Evolutionary conservation across 257 asterid species (phyloP).

Genomic region (Rauvolfia tetraphylla): DNA sequence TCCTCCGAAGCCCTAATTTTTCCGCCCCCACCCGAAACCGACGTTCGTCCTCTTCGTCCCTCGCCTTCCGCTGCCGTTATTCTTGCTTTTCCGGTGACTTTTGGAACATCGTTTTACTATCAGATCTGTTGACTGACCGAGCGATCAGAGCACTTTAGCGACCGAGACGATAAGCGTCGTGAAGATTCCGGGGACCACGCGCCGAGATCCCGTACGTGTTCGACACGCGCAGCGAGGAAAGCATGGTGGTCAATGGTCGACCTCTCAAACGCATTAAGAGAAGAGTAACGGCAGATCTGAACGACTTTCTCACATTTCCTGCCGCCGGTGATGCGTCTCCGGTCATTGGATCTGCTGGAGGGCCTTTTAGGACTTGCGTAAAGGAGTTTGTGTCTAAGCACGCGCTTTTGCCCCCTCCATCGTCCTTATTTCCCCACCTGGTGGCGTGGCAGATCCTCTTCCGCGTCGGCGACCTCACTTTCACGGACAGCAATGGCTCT

Average conservation of each 20-base stretch:
- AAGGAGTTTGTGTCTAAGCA: constrained; percentile 49
- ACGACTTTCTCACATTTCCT: constrained; percentile 63
- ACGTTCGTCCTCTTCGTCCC: not conserved
- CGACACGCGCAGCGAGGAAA: constrained; percentile 21
- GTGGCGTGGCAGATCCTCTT: constrained; percentile 82
- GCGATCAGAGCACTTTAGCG: not conserved
- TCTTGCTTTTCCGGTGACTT: constrained; percentile 13
- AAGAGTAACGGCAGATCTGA: constrained; percentile 73
- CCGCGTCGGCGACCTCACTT: constrained; percentile 62
- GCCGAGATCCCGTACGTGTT: constrained; percentile 5
- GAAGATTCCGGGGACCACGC: constrained; percentile 1
- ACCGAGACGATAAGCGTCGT: not conserved
- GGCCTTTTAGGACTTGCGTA: constrained; percentile 62
- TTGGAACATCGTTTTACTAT: not conserved
- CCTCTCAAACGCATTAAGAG: constrained; percentile 61
- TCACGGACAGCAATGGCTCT: constrained; percentile 44
- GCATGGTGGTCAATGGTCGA: constrained; percentile 66
- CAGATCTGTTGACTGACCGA: not conserved
- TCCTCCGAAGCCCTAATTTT: constrained; percentile 14
- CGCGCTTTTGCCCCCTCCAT: constrained; percentile 76
- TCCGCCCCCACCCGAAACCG: not conserved
- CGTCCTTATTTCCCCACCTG: constrained; percentile 76
- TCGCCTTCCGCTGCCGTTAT: not conserved
- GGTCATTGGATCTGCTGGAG: constrained; percentile 23
- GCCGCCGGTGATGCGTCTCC: constrained; percentile 33